Evolutionary conservation across 441 rosid species (phyloP).

Genomic region (Rhodomyrtus psidioides): DNA sequence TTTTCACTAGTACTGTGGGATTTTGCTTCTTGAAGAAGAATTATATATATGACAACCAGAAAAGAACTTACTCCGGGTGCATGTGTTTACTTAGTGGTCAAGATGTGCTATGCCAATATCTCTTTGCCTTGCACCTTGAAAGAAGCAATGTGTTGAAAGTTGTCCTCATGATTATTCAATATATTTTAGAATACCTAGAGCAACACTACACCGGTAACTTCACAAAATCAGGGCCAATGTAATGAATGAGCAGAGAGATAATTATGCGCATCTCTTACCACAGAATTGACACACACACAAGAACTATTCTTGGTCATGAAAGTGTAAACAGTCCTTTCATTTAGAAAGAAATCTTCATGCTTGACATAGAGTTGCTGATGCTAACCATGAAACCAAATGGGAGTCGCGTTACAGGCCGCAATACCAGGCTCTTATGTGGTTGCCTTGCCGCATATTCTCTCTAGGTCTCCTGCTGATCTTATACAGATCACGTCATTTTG

Average conservation of each 20-base stretch:
- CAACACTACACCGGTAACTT: not conserved
- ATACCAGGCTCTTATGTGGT: too few relatives aligned
- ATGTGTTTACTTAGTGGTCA: constrained; percentile 17
- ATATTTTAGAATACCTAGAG: not conserved
- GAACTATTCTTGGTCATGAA: not conserved
- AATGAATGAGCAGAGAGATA: not conserved
- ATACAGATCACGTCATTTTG: not conserved
- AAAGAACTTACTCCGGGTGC: constrained; percentile 12
- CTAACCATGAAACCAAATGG: not conserved
- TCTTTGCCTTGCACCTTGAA: not conserved
- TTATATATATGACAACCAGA: constrained; percentile 3
- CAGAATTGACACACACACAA: too few relatives aligned
- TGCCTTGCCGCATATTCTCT: not conserved
- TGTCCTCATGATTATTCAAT: not conserved
- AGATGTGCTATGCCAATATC: not conserved
- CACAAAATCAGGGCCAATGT: not conserved
- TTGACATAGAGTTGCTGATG: not conserved
- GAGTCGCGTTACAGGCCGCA: not conserved
- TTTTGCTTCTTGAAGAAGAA: not conserved
- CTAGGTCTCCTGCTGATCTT: not conserved
- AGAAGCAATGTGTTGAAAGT: not conserved
- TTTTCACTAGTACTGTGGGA: not conserved
- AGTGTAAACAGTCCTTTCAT: not conserved
- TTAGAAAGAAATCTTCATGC: not conserved
- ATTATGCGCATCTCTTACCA: not conserved